Conservation (phyloP, 139 green algal species). For the Gonium pectorale region DNA sequence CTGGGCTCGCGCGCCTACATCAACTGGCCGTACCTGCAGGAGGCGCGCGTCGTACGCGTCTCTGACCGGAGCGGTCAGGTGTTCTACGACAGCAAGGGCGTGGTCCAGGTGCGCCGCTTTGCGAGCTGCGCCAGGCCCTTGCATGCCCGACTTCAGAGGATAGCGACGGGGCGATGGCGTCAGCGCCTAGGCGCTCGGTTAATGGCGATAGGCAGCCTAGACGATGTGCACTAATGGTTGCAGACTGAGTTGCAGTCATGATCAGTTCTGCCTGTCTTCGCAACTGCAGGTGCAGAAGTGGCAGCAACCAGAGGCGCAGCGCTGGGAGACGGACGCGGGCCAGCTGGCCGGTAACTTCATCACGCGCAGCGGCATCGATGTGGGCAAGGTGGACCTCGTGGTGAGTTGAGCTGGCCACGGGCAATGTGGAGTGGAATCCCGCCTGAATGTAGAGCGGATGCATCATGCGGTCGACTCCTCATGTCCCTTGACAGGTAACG, state of each 20-base stretch:
- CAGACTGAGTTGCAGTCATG: neutral
- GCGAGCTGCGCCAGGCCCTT: no score
- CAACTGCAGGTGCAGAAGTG: slow-evolving; percentile 46
- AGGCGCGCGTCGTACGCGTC: slow-evolving; percentile 67
- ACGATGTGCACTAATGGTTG: neutral
- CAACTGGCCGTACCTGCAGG: slow-evolving; percentile 90
- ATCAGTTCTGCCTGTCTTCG: neutral
- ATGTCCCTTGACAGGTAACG: no score
- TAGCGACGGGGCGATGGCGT: no score
- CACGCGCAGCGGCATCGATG: slow-evolving; percentile 34
- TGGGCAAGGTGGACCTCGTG: slow-evolving; percentile 48
- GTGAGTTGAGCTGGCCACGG: slow-evolving; percentile 24
- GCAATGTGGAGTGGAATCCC: no score
- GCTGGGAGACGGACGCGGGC: slow-evolving; percentile 41
- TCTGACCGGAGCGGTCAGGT: slow-evolving; percentile 41
- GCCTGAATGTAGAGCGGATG: no score
- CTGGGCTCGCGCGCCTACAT: slow-evolving; percentile 84
- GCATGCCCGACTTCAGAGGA: no score
- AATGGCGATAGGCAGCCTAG: no score
- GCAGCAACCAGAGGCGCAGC: slow-evolving; percentile 52
- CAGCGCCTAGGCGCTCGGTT: no score
- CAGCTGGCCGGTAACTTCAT: slow-evolving; percentile 32
- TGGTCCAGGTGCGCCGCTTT: neutral
- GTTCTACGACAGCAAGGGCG: slow-evolving; percentile 24
- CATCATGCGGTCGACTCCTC: no score